Evolutionary conservation across 1,139 yeast species (phyloP), one percentile per base, ranked within the genome.

Genomic region (Geotrichum macrosporum): DNA sequence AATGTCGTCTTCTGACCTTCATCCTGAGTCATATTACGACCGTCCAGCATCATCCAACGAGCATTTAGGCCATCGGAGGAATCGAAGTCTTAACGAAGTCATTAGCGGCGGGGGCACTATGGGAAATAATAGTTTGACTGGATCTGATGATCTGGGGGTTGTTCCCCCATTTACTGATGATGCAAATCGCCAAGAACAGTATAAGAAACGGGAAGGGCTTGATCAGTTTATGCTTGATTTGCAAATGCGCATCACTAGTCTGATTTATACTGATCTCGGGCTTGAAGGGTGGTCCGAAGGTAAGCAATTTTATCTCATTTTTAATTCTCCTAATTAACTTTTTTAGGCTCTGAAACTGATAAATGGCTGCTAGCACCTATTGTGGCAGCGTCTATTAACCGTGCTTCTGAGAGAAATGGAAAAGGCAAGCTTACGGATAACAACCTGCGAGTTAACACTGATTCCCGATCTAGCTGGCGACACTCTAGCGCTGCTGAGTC

Each of bases 341-440:
- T 20, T 19, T 21, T 36, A 54, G 59, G 64, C 1, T 59, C 63
- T n/a, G 66, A 62, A 40, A 62, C 66, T 2, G 66, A 62, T 48
- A 54, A 56, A 30, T 62, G 65, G 65, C 41, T 62, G 34, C 49
- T 52, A 10, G 48, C 58, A 6, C 55, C 59, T 1, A 42, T 62
- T 19, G 63, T 61, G 2, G 40, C 41, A 29, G 45, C 42, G 13
- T 40, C 51, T 18, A 43, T 44, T n/a, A 10, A 26, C 20, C 37
- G 36, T 8, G n/a, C 30, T 15, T 15, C 10, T 37, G 44, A 37
- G 21, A 32, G 29, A 10, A 24, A 27, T 10, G 16, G 19, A 4
- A 45, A 45, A 35, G 26, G 16, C 4, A 40, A 35, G 30, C 8
- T 15, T 5, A n/a, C 2, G 15, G 44, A 15, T 13, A n/a, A n/a